phyloP scores from a whole-genome alignment of 2,329 filamentous ascomycete species.

The Cytospora mali region DNA sequence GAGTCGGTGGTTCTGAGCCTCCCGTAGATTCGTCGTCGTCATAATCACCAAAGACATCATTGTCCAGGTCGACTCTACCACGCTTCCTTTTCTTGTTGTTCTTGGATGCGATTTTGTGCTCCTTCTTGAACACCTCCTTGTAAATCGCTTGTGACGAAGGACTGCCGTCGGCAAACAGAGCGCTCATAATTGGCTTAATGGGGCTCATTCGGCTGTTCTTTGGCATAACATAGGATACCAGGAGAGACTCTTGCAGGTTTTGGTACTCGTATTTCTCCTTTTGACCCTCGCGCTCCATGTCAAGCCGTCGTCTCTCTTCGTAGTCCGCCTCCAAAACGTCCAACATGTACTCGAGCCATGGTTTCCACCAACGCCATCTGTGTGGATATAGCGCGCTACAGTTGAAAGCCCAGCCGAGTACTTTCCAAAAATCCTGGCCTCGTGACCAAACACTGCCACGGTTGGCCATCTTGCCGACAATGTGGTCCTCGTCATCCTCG shows the following conservation, averaged over 20 bases:
- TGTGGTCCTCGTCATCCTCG: constrained; percentile 51
- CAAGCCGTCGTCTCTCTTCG: constrained; percentile 56
- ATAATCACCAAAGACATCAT: constrained; percentile 63
- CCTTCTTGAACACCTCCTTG: constrained; percentile 68
- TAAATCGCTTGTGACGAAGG: constrained; percentile 57
- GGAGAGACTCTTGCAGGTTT: constrained; percentile 56
- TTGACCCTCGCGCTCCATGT: constrained; percentile 39
- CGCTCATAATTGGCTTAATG: constrained; percentile 61
- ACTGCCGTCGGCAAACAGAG: constrained; percentile 68
- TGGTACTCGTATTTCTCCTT: constrained; percentile 34
- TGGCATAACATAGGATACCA: constrained; percentile 59
- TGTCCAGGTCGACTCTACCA: constrained; percentile 57
- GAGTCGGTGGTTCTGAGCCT: constrained; percentile 49
- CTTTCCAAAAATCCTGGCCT: constrained; percentile 87
- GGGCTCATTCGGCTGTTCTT: constrained; percentile 48
- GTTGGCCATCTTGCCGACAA: constrained; percentile 64
- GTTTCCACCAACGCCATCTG: constrained; percentile 80
- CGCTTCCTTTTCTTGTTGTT: constrained; percentile 54
- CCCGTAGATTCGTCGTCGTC: constrained; percentile 53
- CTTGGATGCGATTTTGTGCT: constrained; percentile 53
- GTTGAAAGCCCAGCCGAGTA: constrained; percentile 90
- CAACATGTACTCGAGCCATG: constrained; percentile 79
- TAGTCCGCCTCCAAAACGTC: constrained; percentile 77
- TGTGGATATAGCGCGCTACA: constrained; percentile 74
- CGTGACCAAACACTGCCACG: constrained; percentile 70